Percentiles rank a stretch among this genome's conserved stretches.
These are phyloP conservation scores for Cryphonectria nitschkei DNA, from an alignment of 2,329 filamentous ascomycete genomes.

Conservation along the genomic window DNA sequence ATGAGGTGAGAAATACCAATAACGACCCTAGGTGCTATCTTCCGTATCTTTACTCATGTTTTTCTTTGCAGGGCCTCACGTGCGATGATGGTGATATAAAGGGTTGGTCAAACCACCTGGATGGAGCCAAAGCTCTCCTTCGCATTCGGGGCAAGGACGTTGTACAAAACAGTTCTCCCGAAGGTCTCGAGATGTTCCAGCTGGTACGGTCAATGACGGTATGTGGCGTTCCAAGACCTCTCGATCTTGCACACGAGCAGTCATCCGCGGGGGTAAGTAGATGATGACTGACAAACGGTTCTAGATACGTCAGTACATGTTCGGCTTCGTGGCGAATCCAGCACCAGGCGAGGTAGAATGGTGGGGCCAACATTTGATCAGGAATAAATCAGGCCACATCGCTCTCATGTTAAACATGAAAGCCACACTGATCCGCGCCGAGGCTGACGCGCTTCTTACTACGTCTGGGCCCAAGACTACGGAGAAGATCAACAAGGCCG, in stretches of 20 bases:
- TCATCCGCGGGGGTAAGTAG: neutral
- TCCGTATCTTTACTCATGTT: neutral
- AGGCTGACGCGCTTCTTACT: slow-evolving; percentile 32
- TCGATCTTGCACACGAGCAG: too few species aligned
- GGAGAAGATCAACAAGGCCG: slow-evolving; percentile 32
- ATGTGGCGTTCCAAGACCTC: neutral
- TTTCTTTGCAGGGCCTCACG: slow-evolving; percentile 24
- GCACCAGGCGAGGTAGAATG: slow-evolving; percentile 32
- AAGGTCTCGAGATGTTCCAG: slow-evolving; percentile 34
- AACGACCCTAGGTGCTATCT: neutral
- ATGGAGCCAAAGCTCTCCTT: slow-evolving; percentile 33
- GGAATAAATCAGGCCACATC: slow-evolving; percentile 32
- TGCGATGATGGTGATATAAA: slow-evolving; percentile 30
- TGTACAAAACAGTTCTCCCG: slow-evolving; percentile 24
- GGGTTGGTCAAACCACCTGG: slow-evolving; percentile 32
- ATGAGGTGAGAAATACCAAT: slow-evolving; percentile 28
- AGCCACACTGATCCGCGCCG: slow-evolving; percentile 33
- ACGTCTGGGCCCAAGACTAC: slow-evolving; percentile 26
- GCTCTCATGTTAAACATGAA: slow-evolving; percentile 34
- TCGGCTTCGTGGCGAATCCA: slow-evolving; percentile 31
- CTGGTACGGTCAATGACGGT: slow-evolving; percentile 34
- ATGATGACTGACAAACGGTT: neutral
- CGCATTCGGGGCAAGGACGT: slow-evolving; percentile 30
- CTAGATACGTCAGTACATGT: slow-evolving; percentile 34
- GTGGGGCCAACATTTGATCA: slow-evolving; percentile 33